Conservation (phyloP, 106 monocot genomes). For the Allium sativum region DNA sequence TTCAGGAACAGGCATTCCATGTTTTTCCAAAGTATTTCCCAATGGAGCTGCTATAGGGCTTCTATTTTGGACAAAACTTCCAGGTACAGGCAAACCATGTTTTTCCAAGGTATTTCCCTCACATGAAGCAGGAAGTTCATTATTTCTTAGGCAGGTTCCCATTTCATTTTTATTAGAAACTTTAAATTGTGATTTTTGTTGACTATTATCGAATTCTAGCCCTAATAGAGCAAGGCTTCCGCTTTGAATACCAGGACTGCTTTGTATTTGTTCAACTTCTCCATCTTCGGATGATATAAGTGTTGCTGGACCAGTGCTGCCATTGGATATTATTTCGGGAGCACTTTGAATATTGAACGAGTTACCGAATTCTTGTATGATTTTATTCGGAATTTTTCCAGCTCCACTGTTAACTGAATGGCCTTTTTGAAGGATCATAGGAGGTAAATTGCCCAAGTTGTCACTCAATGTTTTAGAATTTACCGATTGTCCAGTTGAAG, state of each 20-base stretch:
- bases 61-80: too few relatives aligned
- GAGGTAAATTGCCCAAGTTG: slow-evolving; percentile 15
- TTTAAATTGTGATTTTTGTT: too few relatives aligned
- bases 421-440: slow-evolving; percentile 25
- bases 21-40: too few relatives aligned
- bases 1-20: too few relatives aligned
- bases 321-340: slow-evolving; percentile 50
- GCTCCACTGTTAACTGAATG: slow-evolving; percentile 31
- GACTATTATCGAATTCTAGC: too few relatives aligned
- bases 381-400: slow-evolving; percentile 30
- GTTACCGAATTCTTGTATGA: slow-evolving; percentile 31
- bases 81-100: too few relatives aligned
- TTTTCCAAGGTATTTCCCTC: too few relatives aligned
- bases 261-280: slow-evolving; percentile 81
- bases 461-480: slow-evolving; percentile 31
- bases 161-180: too few relatives aligned
- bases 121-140: too few relatives aligned
- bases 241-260: slow-evolving; percentile 79
- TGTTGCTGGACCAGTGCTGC: slow-evolving; percentile 58
- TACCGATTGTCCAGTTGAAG: slow-evolving; percentile 37
- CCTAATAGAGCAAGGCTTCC: slow-evolving; percentile 5
- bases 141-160: too few relatives aligned
- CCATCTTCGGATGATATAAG: slow-evolving; percentile 80
- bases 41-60: slow-evolving; percentile 80
- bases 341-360: slow-evolving; percentile 41